Percentiles rank a stretch among this genome's conserved stretches.
phyloP scores from a whole-genome alignment of 2,329 filamentous ascomycete genomes.

The Drechslerella stenobrocha region DNA sequence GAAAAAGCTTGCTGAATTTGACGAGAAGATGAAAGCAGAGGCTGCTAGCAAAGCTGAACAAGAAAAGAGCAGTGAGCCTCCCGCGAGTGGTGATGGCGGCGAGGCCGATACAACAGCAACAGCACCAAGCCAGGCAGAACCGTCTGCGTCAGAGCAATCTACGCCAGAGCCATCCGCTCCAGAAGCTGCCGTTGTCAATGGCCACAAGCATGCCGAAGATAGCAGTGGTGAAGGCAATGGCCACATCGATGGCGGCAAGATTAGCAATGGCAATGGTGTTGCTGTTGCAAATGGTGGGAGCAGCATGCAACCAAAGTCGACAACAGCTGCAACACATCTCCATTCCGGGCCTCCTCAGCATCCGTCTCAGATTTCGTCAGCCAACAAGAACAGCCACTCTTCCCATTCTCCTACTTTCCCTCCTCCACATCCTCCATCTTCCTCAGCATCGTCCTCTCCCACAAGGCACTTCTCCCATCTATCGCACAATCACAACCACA shows the following conservation, averaged over 20 bases:
- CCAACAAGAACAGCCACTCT: conserved; percentile 5
- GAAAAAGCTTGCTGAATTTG: conserved; percentile 58
- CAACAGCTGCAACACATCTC: conserved; percentile 27
- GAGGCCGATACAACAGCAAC: not conserved
- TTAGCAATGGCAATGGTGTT: too few species aligned
- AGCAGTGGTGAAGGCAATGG: too few species aligned
- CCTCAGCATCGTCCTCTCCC: conserved; percentile 2
- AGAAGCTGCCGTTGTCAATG: too few species aligned
- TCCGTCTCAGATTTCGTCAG: conserved; percentile 4
- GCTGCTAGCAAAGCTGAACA: conserved; percentile 45
- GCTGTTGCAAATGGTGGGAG: too few species aligned
- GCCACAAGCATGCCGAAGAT: too few species aligned
- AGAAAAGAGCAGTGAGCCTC: conserved; percentile 5
- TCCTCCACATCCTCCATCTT: conserved; percentile 9
- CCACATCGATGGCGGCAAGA: too few species aligned
- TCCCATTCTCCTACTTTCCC: conserved; percentile 21
- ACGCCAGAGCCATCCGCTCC: too few species aligned
- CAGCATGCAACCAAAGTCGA: not conserved
- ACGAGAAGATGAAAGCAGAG: conserved; percentile 54
- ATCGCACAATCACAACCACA: not conserved
- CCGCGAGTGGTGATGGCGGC: not conserved
- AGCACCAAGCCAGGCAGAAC: not conserved
- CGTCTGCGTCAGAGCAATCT: not conserved
- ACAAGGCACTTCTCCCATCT: not conserved
- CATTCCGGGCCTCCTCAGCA: conserved; percentile 10